A percentile compares a stretch with the other conserved stretches of the same genome.
Conservation (phyloP, 371 early-diverging fungal genomes). For the Lichtheimia hyalospora region DNA sequence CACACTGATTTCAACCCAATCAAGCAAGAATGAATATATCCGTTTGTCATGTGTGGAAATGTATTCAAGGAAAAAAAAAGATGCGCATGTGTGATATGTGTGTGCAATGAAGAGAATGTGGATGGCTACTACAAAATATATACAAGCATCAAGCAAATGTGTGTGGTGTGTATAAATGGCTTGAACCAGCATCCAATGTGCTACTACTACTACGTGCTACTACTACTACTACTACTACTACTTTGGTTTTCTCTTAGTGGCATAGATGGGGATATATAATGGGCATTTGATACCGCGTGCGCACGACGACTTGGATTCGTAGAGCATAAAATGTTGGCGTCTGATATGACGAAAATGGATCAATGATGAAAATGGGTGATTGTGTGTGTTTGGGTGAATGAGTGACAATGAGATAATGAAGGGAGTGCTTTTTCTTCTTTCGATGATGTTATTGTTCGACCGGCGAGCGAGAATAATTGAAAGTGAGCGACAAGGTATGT, state of each 20-base stretch:
- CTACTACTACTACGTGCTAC: no score
- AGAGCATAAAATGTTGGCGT: no score
- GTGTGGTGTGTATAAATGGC: not conserved
- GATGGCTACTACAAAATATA: slow-evolving; percentile 8
- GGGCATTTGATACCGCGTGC: not conserved
- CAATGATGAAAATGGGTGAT: no score
- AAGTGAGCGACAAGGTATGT: not conserved
- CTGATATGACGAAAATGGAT: no score
- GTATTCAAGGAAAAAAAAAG: not conserved
- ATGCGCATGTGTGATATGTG: not conserved
- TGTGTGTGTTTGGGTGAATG: not conserved
- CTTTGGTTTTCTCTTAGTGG: slow-evolving; percentile 2
- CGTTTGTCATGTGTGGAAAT: no score
- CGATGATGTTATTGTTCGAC: not conserved
- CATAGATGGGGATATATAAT: slow-evolving; percentile 1
- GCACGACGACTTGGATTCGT: no score
- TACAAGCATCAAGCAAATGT: slow-evolving; percentile 11
- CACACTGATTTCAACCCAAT: no score
- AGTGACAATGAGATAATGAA: not conserved
- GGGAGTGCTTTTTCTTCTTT: not conserved
- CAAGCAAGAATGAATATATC: no score
- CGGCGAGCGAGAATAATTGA: slow-evolving; percentile 1
- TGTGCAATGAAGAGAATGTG: not conserved
- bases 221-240: slow-evolving; percentile 6
- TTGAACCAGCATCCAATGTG: slow-evolving; percentile 6